A percentile compares a stretch with the other conserved stretches of the same genome.
Conservation (phyloP, 192 early-diverging fungal species). For the Phlyctochytrium bullatum region DNA sequence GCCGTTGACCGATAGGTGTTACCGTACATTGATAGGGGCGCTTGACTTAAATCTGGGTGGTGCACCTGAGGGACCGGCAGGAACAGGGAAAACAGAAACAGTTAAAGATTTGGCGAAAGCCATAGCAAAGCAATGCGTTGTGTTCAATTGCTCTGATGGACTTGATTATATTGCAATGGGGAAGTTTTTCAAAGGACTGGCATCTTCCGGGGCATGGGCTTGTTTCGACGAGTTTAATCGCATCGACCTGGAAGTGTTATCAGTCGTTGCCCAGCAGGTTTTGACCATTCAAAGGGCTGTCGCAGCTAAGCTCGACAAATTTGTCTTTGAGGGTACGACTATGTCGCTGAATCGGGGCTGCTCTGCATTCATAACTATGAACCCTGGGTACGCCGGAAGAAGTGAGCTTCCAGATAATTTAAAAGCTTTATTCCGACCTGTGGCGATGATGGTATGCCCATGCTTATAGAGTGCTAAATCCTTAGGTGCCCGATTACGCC, state of each 20-base stretch:
- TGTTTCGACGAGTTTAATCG: conserved; percentile 67
- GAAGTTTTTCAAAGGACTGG: conserved; percentile 64
- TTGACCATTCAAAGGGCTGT: conserved; percentile 60
- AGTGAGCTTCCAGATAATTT: conserved; percentile 58
- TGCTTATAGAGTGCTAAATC: conserved; percentile 1
- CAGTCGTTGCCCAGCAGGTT: conserved; percentile 62
- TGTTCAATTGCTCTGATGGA: conserved; percentile 65
- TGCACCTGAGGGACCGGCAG: conserved; percentile 60
- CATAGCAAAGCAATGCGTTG: conserved; percentile 59
- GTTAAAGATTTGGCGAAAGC: conserved; percentile 64
- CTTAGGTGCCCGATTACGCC: conserved; percentile 57
- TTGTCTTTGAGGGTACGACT: conserved; percentile 63
- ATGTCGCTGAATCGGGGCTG: conserved; percentile 59
- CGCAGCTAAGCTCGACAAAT: conserved; percentile 55
- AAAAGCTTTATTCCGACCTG: conserved; percentile 62
- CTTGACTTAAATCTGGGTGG: conserved; percentile 60
- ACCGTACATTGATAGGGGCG: conserved; percentile 63
- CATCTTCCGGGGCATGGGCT: conserved; percentile 60
- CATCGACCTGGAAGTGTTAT: conserved; percentile 62
- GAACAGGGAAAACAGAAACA: conserved; percentile 62
- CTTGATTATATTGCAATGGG: conserved; percentile 69
- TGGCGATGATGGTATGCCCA: conserved; percentile 58
- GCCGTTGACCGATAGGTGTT: conserved; percentile 59
- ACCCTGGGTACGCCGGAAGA: conserved; percentile 59
- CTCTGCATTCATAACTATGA: conserved; percentile 65